Conservation (phyloP, 805 yeast genomes). For the Deakozyma indianensis region DNA sequence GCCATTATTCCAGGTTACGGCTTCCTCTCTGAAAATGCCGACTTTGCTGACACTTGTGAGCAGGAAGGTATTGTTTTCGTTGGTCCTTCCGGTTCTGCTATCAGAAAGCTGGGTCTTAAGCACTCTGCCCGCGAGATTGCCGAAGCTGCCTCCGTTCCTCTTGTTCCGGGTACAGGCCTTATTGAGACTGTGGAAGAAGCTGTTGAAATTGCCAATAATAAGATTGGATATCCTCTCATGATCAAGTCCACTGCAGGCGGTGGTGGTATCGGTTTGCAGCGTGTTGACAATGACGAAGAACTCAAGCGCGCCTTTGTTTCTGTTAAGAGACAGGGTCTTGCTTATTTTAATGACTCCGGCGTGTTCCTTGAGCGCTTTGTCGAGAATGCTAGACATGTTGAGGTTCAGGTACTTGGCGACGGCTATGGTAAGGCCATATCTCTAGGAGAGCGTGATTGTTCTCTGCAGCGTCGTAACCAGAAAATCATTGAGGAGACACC, state of each 20-base stretch:
- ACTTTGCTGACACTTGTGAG: conserved; percentile 78
- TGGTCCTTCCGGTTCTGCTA: conserved; percentile 94
- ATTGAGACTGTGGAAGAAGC: conserved; percentile 65
- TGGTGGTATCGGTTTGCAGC: conserved; percentile 96
- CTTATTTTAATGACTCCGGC: conserved; percentile 91
- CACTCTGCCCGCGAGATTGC: conserved; percentile 97
- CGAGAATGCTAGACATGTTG: conserved; percentile 91
- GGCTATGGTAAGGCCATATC: conserved; percentile 90
- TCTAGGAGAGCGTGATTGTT: conserved; percentile 94
- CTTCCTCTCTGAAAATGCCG: conserved; percentile 91
- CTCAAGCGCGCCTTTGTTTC: conserved; percentile 75
- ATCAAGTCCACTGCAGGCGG: conserved; percentile 98
- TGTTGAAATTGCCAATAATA: conserved; percentile 44
- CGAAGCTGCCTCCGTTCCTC: conserved; percentile 77
- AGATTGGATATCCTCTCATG: conserved; percentile 79
- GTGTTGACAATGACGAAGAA: conserved; percentile 72
- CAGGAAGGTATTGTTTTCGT: conserved; percentile 78
- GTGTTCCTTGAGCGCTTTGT: conserved; percentile 91
- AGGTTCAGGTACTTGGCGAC: conserved; percentile 92
- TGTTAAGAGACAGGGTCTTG: conserved; percentile 85
- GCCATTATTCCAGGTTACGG: conserved; percentile 99
- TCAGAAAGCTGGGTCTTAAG: conserved; percentile 79
- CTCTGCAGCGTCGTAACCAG: conserved; percentile 93
- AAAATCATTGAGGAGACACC: conserved; percentile 96
- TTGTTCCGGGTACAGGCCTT: conserved; percentile 94